Evolutionary conservation across 2,329 filamentous ascomycete species (phyloP), one percentile per base, ranked within the genome.

Genomic region (Bipolaris victoriae): DNA sequence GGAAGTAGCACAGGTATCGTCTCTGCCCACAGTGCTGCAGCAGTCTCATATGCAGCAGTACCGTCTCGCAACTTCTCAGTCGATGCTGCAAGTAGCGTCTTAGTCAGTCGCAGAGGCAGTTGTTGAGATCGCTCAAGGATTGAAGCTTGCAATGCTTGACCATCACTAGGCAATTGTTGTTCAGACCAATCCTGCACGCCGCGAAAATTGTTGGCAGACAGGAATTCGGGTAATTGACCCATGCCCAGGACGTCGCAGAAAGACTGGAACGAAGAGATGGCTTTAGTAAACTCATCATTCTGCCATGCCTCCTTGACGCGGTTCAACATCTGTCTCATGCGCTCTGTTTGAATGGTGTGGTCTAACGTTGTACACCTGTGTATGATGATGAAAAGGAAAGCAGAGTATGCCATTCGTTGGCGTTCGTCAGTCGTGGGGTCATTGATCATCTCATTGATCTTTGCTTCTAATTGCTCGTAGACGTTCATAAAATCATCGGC

Each of bases 341-440:
- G 89, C 54, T 86, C 81, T 51, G 93, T 82, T 57, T 93, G 90
- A 35, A 86, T 78, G n/a, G 82, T 81, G 16, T 84, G 83, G 63
- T 96, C 89, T 33, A 98, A 83, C 41, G 87, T 88, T 20, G 84
- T 88, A 35, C 92, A 88, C 58, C 95, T 91, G 76, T 98, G 94
- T 67, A 95, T 89, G 61, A 99, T 95, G 57, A 96, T 95, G 74
- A 99, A 96, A 0, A 98, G 82, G 62, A 98, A 94, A 9, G 92
- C 94, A 66, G 88, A 90, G 69, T 96, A 93, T 1, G 93, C 91
- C 70, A 95, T 88, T 55, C 91, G 87, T 31, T 93, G 86, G 70
- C 93, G 92, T 68, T 94, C 89, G 69, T 97, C 94, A 29, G 90
- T 79, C 52, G 85, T 84, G 29, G 90, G 86, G 46, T 90, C 86